Evolutionary conservation across 75 land plant genomes (phyloP).

Genomic region (Adiantum capillusveneris): DNA sequence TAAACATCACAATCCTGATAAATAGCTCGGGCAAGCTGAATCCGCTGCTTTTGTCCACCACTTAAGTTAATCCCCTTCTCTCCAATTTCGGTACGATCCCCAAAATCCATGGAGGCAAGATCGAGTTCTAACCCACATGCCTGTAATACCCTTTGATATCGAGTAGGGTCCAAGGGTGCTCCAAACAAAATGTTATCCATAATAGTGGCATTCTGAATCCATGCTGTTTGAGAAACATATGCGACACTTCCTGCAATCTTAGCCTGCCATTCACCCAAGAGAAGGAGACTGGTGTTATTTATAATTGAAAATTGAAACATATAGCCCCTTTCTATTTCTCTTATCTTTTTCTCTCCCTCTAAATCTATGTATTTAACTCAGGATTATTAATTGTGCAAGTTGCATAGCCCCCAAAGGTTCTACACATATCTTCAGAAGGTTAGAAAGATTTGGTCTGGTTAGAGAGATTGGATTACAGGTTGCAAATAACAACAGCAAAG

Average conservation of each 20-base stretch:
- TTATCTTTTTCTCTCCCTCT: too few species aligned
- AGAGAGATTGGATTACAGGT: too few species aligned
- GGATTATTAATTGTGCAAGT: too few species aligned
- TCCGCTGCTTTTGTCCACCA: slow-evolving; percentile 60
- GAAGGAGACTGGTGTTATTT: not conserved
- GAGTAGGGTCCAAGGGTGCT: slow-evolving; percentile 17
- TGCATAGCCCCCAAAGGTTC: too few species aligned
- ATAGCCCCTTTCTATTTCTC: not conserved
- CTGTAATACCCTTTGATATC: slow-evolving; percentile 31
- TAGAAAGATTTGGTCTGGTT: too few species aligned
- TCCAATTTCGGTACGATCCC: slow-evolving; percentile 63
- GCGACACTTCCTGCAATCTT: slow-evolving; percentile 29
- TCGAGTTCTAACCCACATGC: slow-evolving; percentile 44
- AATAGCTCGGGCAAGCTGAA: slow-evolving; percentile 55
- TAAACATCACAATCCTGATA: slow-evolving; percentile 52
- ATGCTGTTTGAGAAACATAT: slow-evolving; percentile 80
- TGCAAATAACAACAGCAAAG: too few species aligned
- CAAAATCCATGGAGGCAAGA: slow-evolving; percentile 31
- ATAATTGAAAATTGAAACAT: not conserved
- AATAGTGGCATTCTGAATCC: slow-evolving; percentile 61
- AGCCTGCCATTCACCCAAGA: too few species aligned
- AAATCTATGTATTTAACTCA: too few species aligned
- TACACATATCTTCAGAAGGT: too few species aligned
- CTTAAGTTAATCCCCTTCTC: slow-evolving; percentile 59
- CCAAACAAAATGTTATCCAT: slow-evolving; percentile 52